Evolutionary conservation across 352 stramenopile genomes (phyloP), one percentile per base, ranked within the genome.

Genomic region (Globisporangium canariense): DNA sequence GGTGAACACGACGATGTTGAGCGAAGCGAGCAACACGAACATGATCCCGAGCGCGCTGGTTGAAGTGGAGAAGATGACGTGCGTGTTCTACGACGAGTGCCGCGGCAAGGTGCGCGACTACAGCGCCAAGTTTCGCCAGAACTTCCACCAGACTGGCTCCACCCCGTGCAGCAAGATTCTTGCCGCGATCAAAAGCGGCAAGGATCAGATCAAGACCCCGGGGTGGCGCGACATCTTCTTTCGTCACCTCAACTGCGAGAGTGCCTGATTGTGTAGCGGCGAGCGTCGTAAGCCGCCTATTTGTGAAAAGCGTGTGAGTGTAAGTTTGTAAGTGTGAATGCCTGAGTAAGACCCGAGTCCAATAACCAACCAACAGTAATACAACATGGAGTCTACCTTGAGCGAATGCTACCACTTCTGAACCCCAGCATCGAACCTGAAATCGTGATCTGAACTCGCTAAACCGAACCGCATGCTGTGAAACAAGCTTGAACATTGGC

Each of bases 51-150:
- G 71, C 22, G 86, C 81, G 4, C 74, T 94, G 18, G 60, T 79
- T 18, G 86, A 94, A 55, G 82, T 95, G 36, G 83, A 94, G 67
- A 93, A 92, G 74, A 96, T 96, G 88, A 93, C 87, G 9, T 96
- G 88, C 56, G 72, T 96, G 47, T 94, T 94, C 60, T 93, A 91
- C 62, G 76, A 94, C 59, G 83, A 94, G 62, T 96, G 88, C 60
- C 86, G 83, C 43, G 86, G 78, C 49, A 77, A 76, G 13, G 84
- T 96, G 43, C 66, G 65, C 18, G 80, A 91, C 64, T 90, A 83
- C 58, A 91, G 70, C 47, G 60, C 78, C 41, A 52, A 66, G 50
- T 94, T 96, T 58, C 79, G 77, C 16, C 68, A 71, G 38, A 91
- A 79, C 57, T 96, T 96, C 61, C 74, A 89, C 59, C 63, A 65